Base-by-base conservation (phyloP, 2,329 filamentous ascomycete species). In the Xylaria multiplex region DNA sequence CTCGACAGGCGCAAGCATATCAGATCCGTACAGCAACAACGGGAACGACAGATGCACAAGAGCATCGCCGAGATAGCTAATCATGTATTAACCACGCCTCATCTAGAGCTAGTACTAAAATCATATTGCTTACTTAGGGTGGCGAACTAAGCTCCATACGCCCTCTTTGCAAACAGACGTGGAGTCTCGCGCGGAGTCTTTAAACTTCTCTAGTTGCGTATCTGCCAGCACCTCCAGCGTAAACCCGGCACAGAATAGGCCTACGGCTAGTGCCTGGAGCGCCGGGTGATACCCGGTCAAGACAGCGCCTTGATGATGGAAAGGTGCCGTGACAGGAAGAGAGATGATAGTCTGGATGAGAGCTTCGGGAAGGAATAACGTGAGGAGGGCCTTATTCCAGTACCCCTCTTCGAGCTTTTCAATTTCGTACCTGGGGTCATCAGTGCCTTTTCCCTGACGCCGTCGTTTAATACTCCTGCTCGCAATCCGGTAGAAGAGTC, bases 21-120 rank as follows among this genome's bases (percentile, higher is more conserved):
- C 84, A 9, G 82, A 83, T 19, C 84, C 81, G 73, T 85, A 86
- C 2, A 88, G 81, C 65, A 87, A 80, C 7, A 88, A 73, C 1
- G 85, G 84, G 79, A 89, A 89, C 0, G 86, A 87, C 53, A 85
- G 71, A 71, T 90, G 87, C 9, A 87, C 81, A 3, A 89, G 79
- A 2, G 83, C 80, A 63, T 88, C 87, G 1, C 87, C 87, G n/a
- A 89, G 82, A 72, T 88, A 89, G 77, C 86, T 88, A n/a, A n/a
- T 22, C 2, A 32, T 19, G n/a, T 52, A 57, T 62, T 2, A 43
- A 37, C 9, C 8, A 14, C 65, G 30, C 14, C 22, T 4, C 5
- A 5, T 9, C 35, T 35, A 27, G 1, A 16, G 16, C 16, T 54
- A 2, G 9, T 2, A 9, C 6, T 9, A 35, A 27, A 9, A 13